These are phyloP conservation scores for Backusella circina DNA, from an alignment of 192 early-diverging fungal species.

Conservation along the genomic window DNA sequence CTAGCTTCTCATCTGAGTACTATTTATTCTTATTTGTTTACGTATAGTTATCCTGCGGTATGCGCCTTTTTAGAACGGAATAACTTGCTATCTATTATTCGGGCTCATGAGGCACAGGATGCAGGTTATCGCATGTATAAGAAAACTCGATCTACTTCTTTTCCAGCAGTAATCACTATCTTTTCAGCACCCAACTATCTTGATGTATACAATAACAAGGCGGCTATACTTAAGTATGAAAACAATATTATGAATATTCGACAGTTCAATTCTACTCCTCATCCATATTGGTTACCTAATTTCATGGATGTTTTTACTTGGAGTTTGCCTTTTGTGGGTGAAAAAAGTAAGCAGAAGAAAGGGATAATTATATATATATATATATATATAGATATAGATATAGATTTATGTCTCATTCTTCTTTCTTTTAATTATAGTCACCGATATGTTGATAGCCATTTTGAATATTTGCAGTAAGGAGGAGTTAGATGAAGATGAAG, in stretches of 20 bases:
- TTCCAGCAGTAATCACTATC: constrained; percentile 96
- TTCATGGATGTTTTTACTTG: constrained; percentile 99
- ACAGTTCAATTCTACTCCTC: constrained; percentile 87
- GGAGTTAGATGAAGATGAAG: constrained; percentile 73
- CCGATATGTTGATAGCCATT: constrained; percentile 94
- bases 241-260: constrained; percentile 99
- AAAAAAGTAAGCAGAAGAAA: constrained; percentile 76
- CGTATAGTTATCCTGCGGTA: constrained; percentile 79
- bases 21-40: not conserved
- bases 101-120: constrained; percentile 97
- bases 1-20: not conserved
- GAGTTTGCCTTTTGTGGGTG: constrained; percentile 98
- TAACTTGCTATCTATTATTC: constrained; percentile 90
- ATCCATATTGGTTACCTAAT: constrained; percentile 98
- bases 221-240: constrained; percentile 96
- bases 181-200: constrained; percentile 98
- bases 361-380: not conserved
- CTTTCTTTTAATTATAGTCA: constrained; percentile 51
- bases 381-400: not conserved
- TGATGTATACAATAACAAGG: constrained; percentile 99
- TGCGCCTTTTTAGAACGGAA: constrained; percentile 94
- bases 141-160: constrained; percentile 89
- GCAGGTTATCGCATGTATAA: constrained; percentile 96
- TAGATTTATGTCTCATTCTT: not conserved
- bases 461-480: constrained; percentile 95